Conservation (phyloP, 805 yeast species). For the Candida sphagnicola region DNA sequence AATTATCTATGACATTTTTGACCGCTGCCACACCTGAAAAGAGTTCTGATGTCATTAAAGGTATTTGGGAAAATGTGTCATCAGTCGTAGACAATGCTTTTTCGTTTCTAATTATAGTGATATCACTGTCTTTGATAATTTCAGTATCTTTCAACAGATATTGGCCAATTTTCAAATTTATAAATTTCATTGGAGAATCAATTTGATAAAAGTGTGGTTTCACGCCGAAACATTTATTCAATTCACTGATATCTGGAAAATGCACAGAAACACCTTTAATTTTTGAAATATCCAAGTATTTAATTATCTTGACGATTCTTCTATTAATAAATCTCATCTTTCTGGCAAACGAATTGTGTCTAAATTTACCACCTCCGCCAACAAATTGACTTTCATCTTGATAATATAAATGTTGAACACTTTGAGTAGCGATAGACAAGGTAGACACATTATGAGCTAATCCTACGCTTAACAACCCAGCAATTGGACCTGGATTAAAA, state of each 20-base stretch:
- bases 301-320: slow-evolving; percentile 18
- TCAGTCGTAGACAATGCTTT: too few species aligned
- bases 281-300: slow-evolving; percentile 6
- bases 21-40: too few species aligned
- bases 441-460: slow-evolving; percentile 13
- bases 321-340: slow-evolving; percentile 23
- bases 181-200: not conserved
- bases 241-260: not conserved
- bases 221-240: not conserved
- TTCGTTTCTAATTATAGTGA: not conserved
- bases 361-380: slow-evolving; percentile 10
- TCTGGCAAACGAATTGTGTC: slow-evolving; percentile 17
- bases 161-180: not conserved
- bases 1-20: not conserved
- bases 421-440: slow-evolving; percentile 22
- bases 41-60: too few species aligned
- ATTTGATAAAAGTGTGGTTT: slow-evolving; percentile 1
- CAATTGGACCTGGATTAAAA: not conserved
- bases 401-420: slow-evolving; percentile 26
- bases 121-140: not conserved
- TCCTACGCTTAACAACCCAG: slow-evolving; percentile 6
- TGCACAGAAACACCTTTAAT: slow-evolving; percentile 1
- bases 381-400: slow-evolving; percentile 28
- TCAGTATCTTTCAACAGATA: not conserved
- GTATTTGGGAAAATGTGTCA: too few species aligned